These are phyloP conservation scores for Didymella arachidicola DNA, from an alignment of 2,329 filamentous ascomycete genomes.

Conservation along the genomic window DNA sequence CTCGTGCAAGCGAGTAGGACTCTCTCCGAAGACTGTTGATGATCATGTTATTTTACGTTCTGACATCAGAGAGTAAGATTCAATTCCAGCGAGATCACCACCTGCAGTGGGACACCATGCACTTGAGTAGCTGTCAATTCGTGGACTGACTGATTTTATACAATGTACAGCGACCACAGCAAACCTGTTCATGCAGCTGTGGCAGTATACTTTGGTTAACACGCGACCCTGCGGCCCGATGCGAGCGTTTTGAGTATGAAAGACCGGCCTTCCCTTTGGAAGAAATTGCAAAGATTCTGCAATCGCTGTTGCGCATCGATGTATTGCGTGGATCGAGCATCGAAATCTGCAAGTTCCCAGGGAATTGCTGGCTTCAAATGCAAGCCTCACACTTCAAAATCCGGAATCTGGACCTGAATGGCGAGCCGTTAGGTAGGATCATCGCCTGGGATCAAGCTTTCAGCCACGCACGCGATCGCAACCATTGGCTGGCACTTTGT, in stretches of 20 bases:
- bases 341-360: conserved; percentile 19
- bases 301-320: conserved; percentile 14
- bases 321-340: conserved; percentile 18
- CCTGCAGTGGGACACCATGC: conserved; percentile 1
- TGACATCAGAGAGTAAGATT: conserved; percentile 9
- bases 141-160: not conserved
- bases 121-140: not conserved
- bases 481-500: conserved; percentile 33
- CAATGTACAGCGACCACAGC: not conserved
- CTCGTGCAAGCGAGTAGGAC: conserved; percentile 13
- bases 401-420: conserved; percentile 27
- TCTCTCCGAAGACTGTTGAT: conserved; percentile 13
- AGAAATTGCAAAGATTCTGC: conserved; percentile 23
- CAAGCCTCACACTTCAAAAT: conserved; percentile 19
- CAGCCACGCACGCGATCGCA: conserved; percentile 31
- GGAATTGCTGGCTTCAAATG: conserved; percentile 16
- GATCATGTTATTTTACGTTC: not conserved
- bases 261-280: conserved; percentile 10
- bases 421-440: conserved; percentile 42
- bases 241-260: conserved; percentile 10
- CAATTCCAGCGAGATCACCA: conserved; percentile 15
- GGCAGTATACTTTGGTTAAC: conserved; percentile 10
- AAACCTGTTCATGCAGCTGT: conserved; percentile 11
- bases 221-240: conserved; percentile 13
- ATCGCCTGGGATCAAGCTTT: conserved; percentile 34